These are phyloP conservation scores for Phoma herbarum DNA, from an alignment of 2,329 filamentous ascomycete genomes.

Conservation along the genomic window DNA sequence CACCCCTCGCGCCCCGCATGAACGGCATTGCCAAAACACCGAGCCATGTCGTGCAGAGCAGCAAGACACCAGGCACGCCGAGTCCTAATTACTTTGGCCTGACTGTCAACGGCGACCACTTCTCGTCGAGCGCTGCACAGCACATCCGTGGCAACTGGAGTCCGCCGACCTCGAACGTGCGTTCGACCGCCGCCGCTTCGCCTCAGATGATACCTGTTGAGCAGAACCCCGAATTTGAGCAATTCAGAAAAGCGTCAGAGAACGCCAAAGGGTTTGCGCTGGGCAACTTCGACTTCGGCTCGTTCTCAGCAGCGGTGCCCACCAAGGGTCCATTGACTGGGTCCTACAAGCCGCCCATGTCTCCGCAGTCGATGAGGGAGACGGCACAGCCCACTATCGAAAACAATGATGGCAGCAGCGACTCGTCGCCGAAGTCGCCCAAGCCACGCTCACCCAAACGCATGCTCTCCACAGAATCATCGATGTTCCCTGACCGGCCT, in stretches of 20 bases:
- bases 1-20: slow-evolving; percentile 45
- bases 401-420: slow-evolving; percentile 28
- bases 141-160: slow-evolving; percentile 78
- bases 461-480: slow-evolving; percentile 57
- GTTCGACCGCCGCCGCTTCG: slow-evolving; percentile 72
- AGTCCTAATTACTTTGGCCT: slow-evolving; percentile 92
- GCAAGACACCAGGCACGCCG: slow-evolving; percentile 48
- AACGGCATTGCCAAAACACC: slow-evolving; percentile 48
- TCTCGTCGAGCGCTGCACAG: slow-evolving; percentile 67
- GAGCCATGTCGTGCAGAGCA: slow-evolving; percentile 34
- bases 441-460: slow-evolving; percentile 59
- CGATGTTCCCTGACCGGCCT: slow-evolving; percentile 53
- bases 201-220: slow-evolving; percentile 76
- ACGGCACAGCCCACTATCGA: slow-evolving; percentile 31
- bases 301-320: slow-evolving; percentile 40
- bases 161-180: slow-evolving; percentile 73
- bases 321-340: slow-evolving; percentile 28
- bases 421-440: slow-evolving; percentile 16
- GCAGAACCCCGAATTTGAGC: slow-evolving; percentile 82
- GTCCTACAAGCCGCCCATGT: slow-evolving; percentile 37
- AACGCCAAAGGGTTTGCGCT: slow-evolving; percentile 61
- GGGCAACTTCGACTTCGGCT: slow-evolving; percentile 54
- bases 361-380: slow-evolving; percentile 46
- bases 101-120: slow-evolving; percentile 66
- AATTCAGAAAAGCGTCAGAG: slow-evolving; percentile 75